Base-by-base conservation (phyloP, 106 monocot species). In the Dactylorhiza incarnata region DNA sequence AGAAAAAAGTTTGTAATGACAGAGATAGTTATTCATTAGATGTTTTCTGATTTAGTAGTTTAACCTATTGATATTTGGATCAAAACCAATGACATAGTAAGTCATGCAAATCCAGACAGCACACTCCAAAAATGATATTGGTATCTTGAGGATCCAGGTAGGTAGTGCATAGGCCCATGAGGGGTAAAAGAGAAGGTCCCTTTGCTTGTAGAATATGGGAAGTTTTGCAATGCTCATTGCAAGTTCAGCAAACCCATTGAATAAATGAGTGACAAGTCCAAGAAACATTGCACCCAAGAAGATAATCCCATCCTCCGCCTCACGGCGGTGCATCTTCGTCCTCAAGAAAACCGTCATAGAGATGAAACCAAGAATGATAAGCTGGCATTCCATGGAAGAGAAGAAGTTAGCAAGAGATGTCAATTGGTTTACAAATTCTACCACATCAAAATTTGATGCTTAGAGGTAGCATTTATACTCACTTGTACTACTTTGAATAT, bases 201-300 rank as follows among this genome's bases (percentile, higher is more conserved):
- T 82, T 73, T 85, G 88, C 59, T 88, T 88, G 49, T 85, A 85
- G 85, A 85, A 85, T 9, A 85, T 71, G 17, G 82, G 85, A 52
- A 88, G 80, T 72, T 77, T 70, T 10, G 46, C 45, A 45, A 88
- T 52, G 11, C 78, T 88, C 85, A 88, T 79, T 8, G 82, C 50
- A 46, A 88, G 45, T 53, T 88, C 88, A 7, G 83, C 80, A 69
- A 88, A 67, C 49, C 88, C 85, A 67, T 88, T 88, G 74, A 82
- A 88, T 55, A 88, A 55, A 24, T 78, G 68, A 23, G 68, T 77
- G 7, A 56, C 15, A 19, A 85, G 75, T 29, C 77, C 45, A 52
- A 75, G 76, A 65, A 89, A 85, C 29, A 89, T 37, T 10, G 85
- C 83, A 11, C 80, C 82, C 10, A 89, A 65, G 69, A 73, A 85